A percentile compares a stretch with the other conserved stretches of the same genome.
Conservation (phyloP, 306 rosid species). For the Ormosia emarginata region DNA sequence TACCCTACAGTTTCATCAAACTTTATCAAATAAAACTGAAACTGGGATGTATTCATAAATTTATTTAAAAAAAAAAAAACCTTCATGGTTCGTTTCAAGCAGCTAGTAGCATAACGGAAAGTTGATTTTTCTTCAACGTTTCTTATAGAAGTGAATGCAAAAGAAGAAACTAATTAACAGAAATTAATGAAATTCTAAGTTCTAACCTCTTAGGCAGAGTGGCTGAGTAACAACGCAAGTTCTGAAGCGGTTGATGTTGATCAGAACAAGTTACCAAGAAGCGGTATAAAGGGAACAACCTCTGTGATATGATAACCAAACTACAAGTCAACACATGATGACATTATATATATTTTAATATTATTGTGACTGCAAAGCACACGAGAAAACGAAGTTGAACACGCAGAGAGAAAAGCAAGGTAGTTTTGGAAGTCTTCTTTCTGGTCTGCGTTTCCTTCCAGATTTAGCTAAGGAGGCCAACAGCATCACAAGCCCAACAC, state of each 20-base stretch:
- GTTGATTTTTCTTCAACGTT: background rate
- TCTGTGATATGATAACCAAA: background rate
- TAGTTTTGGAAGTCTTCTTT: background rate
- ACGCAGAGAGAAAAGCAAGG: background rate
- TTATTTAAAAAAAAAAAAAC: background rate
- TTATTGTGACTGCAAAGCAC: background rate
- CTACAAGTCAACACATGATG: slow-evolving; percentile 16
- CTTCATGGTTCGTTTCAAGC: background rate
- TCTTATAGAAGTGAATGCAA: background rate
- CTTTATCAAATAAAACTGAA: slow-evolving; percentile 1
- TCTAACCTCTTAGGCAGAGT: background rate
- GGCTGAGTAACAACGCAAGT: background rate
- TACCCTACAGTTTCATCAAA: background rate
- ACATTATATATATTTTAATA: too few species aligned
- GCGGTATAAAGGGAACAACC: background rate
- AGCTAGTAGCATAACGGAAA: background rate
- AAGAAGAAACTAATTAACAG: background rate
- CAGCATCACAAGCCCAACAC: background rate
- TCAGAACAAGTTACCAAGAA: background rate
- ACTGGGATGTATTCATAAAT: background rate
- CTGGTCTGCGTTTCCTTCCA: background rate
- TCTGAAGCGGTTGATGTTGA: background rate
- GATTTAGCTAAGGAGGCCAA: background rate
- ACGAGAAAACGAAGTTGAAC: background rate
- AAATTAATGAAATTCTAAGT: slow-evolving; percentile 8